Percentiles rank a stretch among this genome's conserved stretches.
Evolutionary conservation across 257 asterid genomes (phyloP).

Genomic region (Solanum dulcamara): DNA sequence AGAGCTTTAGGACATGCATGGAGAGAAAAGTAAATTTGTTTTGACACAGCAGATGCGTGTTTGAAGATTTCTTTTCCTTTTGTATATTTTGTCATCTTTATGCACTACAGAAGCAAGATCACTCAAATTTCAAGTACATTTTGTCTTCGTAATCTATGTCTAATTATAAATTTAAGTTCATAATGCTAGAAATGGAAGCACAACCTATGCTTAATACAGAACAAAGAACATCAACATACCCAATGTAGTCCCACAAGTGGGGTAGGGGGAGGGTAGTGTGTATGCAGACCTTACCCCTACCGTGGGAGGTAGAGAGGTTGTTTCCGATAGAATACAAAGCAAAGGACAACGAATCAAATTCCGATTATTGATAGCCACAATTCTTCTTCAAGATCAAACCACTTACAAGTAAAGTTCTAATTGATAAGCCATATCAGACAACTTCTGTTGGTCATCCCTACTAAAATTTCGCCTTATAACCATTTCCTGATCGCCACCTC

Average conservation of each 20-base stretch:
- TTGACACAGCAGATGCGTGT: background rate
- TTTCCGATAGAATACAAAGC: background rate
- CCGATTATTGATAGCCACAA: background rate
- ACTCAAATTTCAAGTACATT: background rate
- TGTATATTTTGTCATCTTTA: background rate
- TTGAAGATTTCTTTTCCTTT: background rate
- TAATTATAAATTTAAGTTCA: background rate
- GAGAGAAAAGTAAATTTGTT: background rate
- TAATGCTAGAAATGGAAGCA: background rate
- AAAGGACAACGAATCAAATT: background rate
- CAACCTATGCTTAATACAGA: background rate
- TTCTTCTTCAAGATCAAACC: background rate
- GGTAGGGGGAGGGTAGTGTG: background rate
- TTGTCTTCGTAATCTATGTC: background rate
- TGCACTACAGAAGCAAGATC: background rate
- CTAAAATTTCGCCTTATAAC: slow-evolving; percentile 60
- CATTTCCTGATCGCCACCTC: slow-evolving; percentile 83
- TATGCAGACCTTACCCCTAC: background rate
- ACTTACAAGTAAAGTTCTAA: slow-evolving; percentile 90
- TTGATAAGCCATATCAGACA: slow-evolving; percentile 83
- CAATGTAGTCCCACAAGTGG: background rate
- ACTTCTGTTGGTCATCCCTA: slow-evolving; percentile 62
- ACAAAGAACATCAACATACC: background rate
- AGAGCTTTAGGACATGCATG: background rate
- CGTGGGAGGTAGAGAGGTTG: background rate